Evolutionary conservation across 1,284 basidiomycete species (phyloP).

Genomic region (Irpex sp.): DNA sequence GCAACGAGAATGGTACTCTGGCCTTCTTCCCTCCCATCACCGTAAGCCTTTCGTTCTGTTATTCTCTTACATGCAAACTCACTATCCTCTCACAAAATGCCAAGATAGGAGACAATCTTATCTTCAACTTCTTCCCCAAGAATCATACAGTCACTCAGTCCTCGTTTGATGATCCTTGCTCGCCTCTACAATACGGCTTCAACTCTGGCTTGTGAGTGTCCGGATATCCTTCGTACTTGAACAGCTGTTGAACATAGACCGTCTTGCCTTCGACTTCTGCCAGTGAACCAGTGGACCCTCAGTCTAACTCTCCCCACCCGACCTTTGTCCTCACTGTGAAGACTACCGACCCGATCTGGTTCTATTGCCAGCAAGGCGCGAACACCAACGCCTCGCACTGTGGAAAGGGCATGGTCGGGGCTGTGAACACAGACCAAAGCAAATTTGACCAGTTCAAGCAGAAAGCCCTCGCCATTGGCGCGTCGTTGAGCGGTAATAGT

Average conservation of each 20-base stretch:
- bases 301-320: too few relatives aligned
- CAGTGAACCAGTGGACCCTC: too few relatives aligned
- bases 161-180: constrained; percentile 48
- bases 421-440: constrained; percentile 2
- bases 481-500: constrained; percentile 29
- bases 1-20: background rate
- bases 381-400: constrained; percentile 7
- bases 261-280: too few relatives aligned
- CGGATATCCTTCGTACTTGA: background rate
- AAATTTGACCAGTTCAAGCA: constrained; percentile 1
- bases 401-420: constrained; percentile 10
- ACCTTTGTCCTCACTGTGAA: background rate
- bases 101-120: constrained; percentile 46
- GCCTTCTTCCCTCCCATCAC: constrained; percentile 1
- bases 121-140: constrained; percentile 46
- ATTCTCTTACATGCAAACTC: background rate
- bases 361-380: constrained; percentile 10
- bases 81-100: background rate
- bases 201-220: constrained; percentile 48
- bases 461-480: constrained; percentile 9
- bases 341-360: constrained; percentile 10
- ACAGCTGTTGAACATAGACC: too few relatives aligned
- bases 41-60: background rate
- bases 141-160: constrained; percentile 47
- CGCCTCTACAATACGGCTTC: constrained; percentile 44